Evolutionary conservation across 1,139 yeast genomes (phyloP), one percentile per base, ranked within the genome.

Genomic region (Suhomyces wounanorum): DNA sequence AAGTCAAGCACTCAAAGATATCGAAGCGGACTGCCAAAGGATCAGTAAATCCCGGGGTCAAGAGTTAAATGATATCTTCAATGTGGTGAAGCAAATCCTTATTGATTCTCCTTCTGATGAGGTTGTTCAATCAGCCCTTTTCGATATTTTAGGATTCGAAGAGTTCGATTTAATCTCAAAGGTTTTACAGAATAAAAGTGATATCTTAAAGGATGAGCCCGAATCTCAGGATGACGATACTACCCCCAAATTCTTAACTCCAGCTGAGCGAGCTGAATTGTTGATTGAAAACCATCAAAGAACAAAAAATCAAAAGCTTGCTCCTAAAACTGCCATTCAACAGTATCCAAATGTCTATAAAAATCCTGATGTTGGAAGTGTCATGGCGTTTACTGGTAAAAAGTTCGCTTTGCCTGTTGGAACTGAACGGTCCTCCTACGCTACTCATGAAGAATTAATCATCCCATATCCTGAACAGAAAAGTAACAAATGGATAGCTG

Each of bases 111-210:
- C 68, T 8, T 63, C 77, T 36, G 90, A 85, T 49, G 87, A 84
- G 46, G 87, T 83, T 45, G 66, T 85, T 11, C 94, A 88, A 59
- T 82, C 87, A 8, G 65, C 78, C 1, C 68, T 94, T 37, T 84
- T 89, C 55, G 97, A 91, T 62, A 76, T 89, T 9, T 68, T 94
- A 4, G 98, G 99, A 0, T 87, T 84, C 59, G 97, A 90, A 36
- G 87, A 90, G 61, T 79, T 94, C 54, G 96, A 90, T 48, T 68
- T 91, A 48, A 87, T 91, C 9, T 77, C 91, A 1, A 81, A 79
- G 48, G 69, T 94, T 14, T 66, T 92, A 3, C 83, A 82, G 52
- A 73, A 84, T 49, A 79, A 83, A 57, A 60, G 63, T 0, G 65
- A 63, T 17, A 57, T 76, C 50, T 45, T 62, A 7, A 28, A n/a